Evolutionary conservation across 2,329 filamentous ascomycete species (phyloP).

Genomic region (Apiospora hydei): DNA sequence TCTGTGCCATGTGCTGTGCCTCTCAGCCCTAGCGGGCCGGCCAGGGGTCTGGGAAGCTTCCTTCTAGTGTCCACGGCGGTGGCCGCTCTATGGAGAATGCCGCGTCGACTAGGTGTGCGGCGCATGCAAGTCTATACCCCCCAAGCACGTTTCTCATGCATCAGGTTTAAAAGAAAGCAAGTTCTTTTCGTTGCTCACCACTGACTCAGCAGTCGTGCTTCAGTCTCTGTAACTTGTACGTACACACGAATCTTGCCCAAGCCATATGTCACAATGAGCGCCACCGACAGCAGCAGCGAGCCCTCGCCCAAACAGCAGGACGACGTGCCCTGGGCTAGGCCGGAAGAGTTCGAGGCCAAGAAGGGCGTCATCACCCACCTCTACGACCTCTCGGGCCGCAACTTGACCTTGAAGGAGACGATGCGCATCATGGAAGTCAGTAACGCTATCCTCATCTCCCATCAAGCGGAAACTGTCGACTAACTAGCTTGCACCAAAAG

Average conservation of each 20-base stretch:
- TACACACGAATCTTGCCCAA: background rate
- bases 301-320: background rate
- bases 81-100: background rate
- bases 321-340: background rate
- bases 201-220: background rate
- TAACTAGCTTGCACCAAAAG: background rate
- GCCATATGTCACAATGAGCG: background rate
- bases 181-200: background rate
- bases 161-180: background rate
- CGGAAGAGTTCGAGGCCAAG: conserved; percentile 6
- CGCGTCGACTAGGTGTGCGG: background rate
- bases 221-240: background rate
- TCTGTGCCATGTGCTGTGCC: background rate
- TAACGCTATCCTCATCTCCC: too few species aligned
- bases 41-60: background rate
- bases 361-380: conserved; percentile 13
- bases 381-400: conserved; percentile 4
- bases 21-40: conserved; percentile 11
- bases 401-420: conserved; percentile 6
- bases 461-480: background rate
- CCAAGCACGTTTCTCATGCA: too few species aligned
- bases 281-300: background rate
- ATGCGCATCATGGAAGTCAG: conserved; percentile 19
- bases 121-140: background rate
- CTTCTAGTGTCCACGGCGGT: background rate